Base-by-base conservation (phyloP, 768 basidiomycete species). In the Mycena rosella region DNA sequence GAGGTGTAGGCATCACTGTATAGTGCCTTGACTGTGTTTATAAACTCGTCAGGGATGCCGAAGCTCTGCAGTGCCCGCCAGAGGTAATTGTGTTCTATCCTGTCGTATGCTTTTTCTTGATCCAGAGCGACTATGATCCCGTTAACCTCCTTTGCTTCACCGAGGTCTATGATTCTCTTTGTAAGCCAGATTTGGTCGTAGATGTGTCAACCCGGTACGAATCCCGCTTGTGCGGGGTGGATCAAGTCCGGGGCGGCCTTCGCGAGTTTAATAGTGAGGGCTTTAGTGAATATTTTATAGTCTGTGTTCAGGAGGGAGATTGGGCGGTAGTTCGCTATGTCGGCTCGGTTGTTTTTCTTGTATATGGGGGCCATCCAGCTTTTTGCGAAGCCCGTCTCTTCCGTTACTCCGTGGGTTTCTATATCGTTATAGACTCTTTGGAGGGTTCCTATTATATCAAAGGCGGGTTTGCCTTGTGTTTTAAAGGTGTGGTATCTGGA, bases 161-260 rank as follows among this genome's bases (percentile, higher is more conserved):
- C 71, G 3, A 72, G 70, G 1, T 53, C n/a, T 0, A 69, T 40
- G 22, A 76, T 70, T 0, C 58, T 27, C 22, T 73, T 48, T 0
- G 75, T 58, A 0, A 79, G 72, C 2, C 64, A 8, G 0, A 72
- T 71, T 59, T 75, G 74, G 55, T 79, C 63, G 0, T 67, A 66
- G 1, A 80, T 77, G 4, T 52, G 44, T n/a, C 55, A 10, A 0
- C 62, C 56, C 0, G 61, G 72, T 0, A 80, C 48, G 6, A 80
- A 80, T 0, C 77, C 78, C 18, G 56, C 56, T 24, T 57, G 56
- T 10, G 38, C 40, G 5, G 56, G 56, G 27, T 57, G 56, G 22
- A 57, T 57, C 5, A 57, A 40, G 38, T 29, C 26, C 4, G 56
- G 56, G 2, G 56, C 56, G 5, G 26, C 26, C 9, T 22, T 27